phyloP scores from a whole-genome alignment of 345 rosid genomes.

The Salix koriyanagi region DNA sequence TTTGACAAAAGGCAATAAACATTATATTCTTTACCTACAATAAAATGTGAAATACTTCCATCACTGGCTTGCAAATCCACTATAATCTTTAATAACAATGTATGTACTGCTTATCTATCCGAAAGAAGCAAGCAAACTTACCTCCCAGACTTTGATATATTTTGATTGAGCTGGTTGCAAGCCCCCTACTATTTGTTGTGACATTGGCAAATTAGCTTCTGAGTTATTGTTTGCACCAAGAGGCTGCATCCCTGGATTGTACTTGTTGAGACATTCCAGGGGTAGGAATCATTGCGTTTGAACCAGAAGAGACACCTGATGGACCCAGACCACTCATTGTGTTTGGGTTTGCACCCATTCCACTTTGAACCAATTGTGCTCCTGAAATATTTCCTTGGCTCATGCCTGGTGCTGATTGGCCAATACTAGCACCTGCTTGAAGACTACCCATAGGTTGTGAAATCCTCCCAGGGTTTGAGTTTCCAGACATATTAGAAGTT shows the following conservation, averaged over 20 bases:
- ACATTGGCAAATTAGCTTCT: conserved; percentile 60
- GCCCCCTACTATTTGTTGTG: conserved; percentile 68
- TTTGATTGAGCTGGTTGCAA: conserved; percentile 71
- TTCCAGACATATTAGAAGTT: conserved; percentile 56
- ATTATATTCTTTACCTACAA: not conserved
- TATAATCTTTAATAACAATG: not conserved
- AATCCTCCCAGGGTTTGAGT: conserved; percentile 66
- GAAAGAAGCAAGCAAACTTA: conserved; percentile 26
- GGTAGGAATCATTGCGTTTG: conserved; percentile 78
- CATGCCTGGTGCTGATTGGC: conserved; percentile 56
- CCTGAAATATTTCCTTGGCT: conserved; percentile 81
- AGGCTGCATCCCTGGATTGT: conserved; percentile 60
- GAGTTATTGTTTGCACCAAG: conserved; percentile 57
- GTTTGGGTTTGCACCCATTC: conserved; percentile 72
- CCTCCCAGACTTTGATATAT: conserved; percentile 98
- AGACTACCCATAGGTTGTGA: conserved; percentile 60
- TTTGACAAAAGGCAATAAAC: not conserved
- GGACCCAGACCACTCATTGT: conserved; percentile 69
- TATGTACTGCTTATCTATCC: not conserved
- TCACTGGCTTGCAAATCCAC: conserved; percentile 1
- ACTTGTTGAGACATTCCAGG: conserved; percentile 83
- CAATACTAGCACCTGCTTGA: conserved; percentile 51
- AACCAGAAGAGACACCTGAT: conserved; percentile 62
- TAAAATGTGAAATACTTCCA: not conserved
- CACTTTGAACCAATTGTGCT: conserved; percentile 72